These are phyloP conservation scores for Aspergillus campestris DNA, from an alignment of 495 filamentous ascomycete species.

Conservation along the genomic window DNA sequence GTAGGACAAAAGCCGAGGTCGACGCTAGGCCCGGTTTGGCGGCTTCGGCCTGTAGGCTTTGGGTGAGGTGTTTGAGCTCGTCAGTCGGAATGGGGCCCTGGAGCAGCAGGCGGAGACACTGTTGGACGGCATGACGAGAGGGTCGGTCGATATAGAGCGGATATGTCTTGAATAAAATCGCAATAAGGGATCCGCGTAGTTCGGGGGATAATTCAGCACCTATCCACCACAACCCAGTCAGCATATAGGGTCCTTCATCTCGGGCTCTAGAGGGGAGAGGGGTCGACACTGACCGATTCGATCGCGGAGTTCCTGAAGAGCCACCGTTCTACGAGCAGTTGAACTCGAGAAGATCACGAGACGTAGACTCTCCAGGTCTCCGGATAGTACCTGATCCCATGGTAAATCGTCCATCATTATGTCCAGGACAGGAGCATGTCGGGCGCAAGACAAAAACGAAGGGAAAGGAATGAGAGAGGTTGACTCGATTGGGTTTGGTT, in stretches of 20 bases:
- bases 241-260: neutral
- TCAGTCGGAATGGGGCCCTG: constrained; percentile 40
- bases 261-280: neutral
- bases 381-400: constrained; percentile 42
- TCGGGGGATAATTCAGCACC: constrained; percentile 29
- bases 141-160: constrained; percentile 76
- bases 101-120: constrained; percentile 61
- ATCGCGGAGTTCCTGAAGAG: constrained; percentile 42
- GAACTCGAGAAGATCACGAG: constrained; percentile 41
- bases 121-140: constrained; percentile 72
- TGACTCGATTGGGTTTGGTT: constrained; percentile 6
- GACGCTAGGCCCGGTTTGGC: constrained; percentile 66
- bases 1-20: constrained; percentile 74
- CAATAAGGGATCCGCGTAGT: constrained; percentile 42
- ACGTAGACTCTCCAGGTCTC: constrained; percentile 38
- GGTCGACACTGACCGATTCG: constrained; percentile 28
- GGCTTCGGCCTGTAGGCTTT: constrained; percentile 52
- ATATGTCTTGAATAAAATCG: constrained; percentile 74
- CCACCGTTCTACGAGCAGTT: constrained; percentile 38
- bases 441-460: constrained; percentile 8
- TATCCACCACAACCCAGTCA: constrained; percentile 6
- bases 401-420: constrained; percentile 40
- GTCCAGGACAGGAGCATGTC: constrained; percentile 17
- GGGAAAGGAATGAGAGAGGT: constrained; percentile 6
- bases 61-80: constrained; percentile 51